Evolutionary conservation across 148 eudicot genomes (phyloP), one percentile per base, ranked within the genome.

Genomic region (Spergularia marina): DNA sequence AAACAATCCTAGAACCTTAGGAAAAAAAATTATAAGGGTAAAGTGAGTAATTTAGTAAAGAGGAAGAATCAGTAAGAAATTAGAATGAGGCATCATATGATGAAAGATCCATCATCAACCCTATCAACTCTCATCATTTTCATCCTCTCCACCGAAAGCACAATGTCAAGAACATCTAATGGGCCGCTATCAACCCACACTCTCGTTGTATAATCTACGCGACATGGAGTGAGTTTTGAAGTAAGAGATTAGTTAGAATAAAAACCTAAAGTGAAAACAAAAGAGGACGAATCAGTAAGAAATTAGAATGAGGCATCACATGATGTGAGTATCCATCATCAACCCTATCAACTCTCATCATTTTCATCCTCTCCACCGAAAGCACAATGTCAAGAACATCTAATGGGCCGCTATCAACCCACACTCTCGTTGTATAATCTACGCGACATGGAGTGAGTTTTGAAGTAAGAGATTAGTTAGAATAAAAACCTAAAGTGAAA

Each of bases 261-360:
- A 17, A 44, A 44, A 9, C 9, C 8, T 44, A 44, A 44, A 44
- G 10, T 6, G 0, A 44, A 6, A 6, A 4, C 7, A 44, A 56
- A 14, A 67, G 41, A 76, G 72, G 77, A 64, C 16, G 70, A 64
- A 74, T 74, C 77, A 74, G 77, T n/a, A 74, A 64, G 65, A 63
- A 74, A 62, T 34, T 74, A 74, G 40, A n/a, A 49, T 44, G 15
- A 34, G 4, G 53, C 15, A 53, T 74, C 79, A 76, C 47, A 25
- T 69, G 67, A 68, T 59, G 44, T 30, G 14, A 16, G 23, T 17
- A 8, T 41, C 72, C 68, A 70, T 55, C 82, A 80, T 75, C 79
- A 70, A 53, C 78, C 56, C 78, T 75, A 74, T 40, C 58, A 75
- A 53, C 71, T 79, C 10, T 75, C 82, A 53, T 70, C 70, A 79